Conservation (phyloP, 139 green algal genomes). For the Chlorella sp. region DNA sequence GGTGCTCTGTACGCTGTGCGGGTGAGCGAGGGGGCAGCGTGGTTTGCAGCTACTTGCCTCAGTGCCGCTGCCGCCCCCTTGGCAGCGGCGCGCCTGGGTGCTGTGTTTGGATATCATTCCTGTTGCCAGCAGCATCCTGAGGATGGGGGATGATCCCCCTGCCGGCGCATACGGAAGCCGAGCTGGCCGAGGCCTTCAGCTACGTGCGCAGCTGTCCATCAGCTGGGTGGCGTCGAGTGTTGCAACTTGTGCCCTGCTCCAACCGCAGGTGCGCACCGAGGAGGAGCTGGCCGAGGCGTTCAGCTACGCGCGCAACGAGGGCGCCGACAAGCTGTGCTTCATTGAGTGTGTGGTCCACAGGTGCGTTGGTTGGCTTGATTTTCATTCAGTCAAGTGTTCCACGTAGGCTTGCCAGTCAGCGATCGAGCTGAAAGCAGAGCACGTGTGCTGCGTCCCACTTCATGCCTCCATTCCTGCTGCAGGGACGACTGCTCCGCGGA, state of each 20-base stretch:
- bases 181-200: slow-evolving; percentile 67
- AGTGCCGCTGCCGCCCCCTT: too few relatives aligned
- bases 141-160: too few relatives aligned
- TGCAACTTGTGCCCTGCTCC: too few relatives aligned
- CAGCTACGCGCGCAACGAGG: slow-evolving; percentile 23
- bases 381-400: background rate
- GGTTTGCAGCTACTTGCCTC: background rate
- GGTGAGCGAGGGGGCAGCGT: slow-evolving; percentile 5
- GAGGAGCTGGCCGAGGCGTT: slow-evolving; percentile 68
- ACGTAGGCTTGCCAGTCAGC: too few relatives aligned
- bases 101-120: too few relatives aligned
- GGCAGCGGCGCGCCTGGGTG: too few relatives aligned
- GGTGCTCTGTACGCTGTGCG: slow-evolving; percentile 18
- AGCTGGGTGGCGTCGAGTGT: too few relatives aligned
- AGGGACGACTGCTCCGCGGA: slow-evolving; percentile 80
- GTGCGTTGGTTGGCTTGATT: background rate
- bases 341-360: slow-evolving; percentile 65
- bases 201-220: slow-evolving; percentile 34
- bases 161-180: slow-evolving; percentile 63
- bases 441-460: too few relatives aligned
- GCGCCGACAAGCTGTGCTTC: slow-evolving; percentile 69
- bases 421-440: too few relatives aligned
- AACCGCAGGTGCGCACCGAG: slow-evolving; percentile 68
- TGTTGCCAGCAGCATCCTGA: too few relatives aligned
- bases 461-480: background rate